Conservation (phyloP, 1,139 yeast genomes). For the Geotrichum candidum region DNA sequence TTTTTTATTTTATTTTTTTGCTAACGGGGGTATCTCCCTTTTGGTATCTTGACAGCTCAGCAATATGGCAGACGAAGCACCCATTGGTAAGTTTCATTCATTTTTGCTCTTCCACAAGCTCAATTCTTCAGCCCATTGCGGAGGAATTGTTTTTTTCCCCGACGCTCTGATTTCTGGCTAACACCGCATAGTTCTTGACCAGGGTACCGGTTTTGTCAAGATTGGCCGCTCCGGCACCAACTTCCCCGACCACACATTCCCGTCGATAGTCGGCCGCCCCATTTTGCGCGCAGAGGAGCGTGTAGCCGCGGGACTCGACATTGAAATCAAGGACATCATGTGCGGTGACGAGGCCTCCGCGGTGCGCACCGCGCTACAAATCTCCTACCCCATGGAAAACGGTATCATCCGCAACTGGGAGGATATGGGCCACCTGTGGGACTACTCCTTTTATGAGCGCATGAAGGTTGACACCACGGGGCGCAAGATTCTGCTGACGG, state of each 20-base stretch:
- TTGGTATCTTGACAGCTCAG: not conserved
- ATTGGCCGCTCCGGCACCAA: constrained; percentile 96
- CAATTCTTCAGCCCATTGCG: not conserved
- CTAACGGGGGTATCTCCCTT: not conserved
- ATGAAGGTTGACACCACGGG: constrained; percentile 76
- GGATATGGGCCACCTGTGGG: constrained; percentile 98
- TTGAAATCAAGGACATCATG: constrained; percentile 82
- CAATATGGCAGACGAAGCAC: constrained; percentile 18
- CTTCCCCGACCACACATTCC: constrained; percentile 97
- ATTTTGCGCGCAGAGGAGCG: constrained; percentile 95
- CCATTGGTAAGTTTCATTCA: constrained; percentile 15
- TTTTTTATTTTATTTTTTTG: too few relatives aligned
- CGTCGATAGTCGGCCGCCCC: constrained; percentile 97
- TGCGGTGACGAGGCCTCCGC: constrained; percentile 95
- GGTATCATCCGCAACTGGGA: constrained; percentile 98
- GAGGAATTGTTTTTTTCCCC: not conserved
- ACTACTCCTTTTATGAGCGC: constrained; percentile 88
- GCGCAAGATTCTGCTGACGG: constrained; percentile 79
- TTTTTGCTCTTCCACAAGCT: not conserved
- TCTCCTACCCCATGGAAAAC: constrained; percentile 96
- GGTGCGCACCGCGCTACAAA: constrained; percentile 82
- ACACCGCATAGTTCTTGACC: constrained; percentile 67
- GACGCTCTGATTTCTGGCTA: not conserved
- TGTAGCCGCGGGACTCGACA: constrained; percentile 33
- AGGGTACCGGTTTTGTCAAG: constrained; percentile 89